A percentile compares a stretch with the other conserved stretches of the same genome.
Conservation (phyloP, 2,329 filamentous ascomycete species). For the Calonectria pseudoturangicola region DNA sequence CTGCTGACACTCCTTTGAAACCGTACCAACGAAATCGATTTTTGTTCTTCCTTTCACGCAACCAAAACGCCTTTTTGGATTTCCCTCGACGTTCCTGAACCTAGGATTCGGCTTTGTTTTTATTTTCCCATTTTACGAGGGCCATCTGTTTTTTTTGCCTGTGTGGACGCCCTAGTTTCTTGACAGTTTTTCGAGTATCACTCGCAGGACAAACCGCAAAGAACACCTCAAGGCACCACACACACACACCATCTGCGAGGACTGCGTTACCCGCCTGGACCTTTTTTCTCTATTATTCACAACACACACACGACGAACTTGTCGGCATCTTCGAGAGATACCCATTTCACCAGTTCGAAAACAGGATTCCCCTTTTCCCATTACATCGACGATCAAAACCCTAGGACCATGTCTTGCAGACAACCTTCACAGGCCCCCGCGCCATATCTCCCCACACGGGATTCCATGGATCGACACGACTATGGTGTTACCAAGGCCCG, state of each 20-base stretch:
- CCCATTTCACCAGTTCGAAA: conserved; percentile 45
- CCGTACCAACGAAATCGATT: conserved; percentile 39
- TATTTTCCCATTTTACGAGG: conserved; percentile 14
- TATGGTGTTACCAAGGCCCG: conserved; percentile 79
- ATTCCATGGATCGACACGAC: conserved; percentile 74
- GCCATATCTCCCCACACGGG: conserved; percentile 71
- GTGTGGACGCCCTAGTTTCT: conserved; percentile 47
- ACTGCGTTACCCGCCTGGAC: conserved; percentile 19
- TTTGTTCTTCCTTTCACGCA: conserved; percentile 37
- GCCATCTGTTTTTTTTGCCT: conserved; percentile 29
- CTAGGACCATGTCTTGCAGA: conserved; percentile 68
- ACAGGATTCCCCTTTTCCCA: conserved; percentile 43
- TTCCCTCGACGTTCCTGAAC: conserved; percentile 32
- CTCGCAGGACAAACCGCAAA: conserved; percentile 51
- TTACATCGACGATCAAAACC: conserved; percentile 41
- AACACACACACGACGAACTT: conserved; percentile 43
- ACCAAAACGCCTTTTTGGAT: conserved; percentile 31
- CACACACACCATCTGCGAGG: conserved; percentile 35
- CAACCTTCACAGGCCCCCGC: conserved; percentile 66
- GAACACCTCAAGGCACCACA: conserved; percentile 44
- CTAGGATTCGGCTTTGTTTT: not conserved
- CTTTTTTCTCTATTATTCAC: not conserved
- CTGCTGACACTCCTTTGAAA: conserved; percentile 72
- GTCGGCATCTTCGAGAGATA: conserved; percentile 45
- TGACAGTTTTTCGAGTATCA: conserved; percentile 52